Evolutionary conservation across 768 basidiomycete genomes (phyloP), one percentile per base, ranked within the genome.

Genomic region (Mycena polygramma): DNA sequence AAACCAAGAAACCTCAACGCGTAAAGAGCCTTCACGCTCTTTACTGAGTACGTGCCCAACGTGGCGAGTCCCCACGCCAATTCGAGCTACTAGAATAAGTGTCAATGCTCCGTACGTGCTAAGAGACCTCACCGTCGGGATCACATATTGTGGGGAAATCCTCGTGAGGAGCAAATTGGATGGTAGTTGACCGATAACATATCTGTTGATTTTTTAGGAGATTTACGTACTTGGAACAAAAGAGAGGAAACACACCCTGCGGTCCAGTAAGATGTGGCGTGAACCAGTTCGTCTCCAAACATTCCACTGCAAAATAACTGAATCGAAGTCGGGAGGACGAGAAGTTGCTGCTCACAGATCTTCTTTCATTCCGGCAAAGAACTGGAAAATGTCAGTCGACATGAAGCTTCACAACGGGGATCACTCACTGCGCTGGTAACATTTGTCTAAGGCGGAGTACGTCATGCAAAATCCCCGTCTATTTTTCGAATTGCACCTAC

Each of bases 291-390:
- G 54, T 73, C 62, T n/a, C 69, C 73, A 30, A 63, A 30, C 73
- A 73, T 73, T 26, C 57, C 57, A 6, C 72, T 73, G 37, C 7
- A 48, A 63, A 51, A 19, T 14, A 60, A 45, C 1, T 54, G 19
- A 69, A 20, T 24, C 3, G 41, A 20, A 48, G 9, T 19, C 15
- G 39, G 37, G 8, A 52, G 30, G 52, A 69, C 43, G 4, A 53
- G 26, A 36, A 8, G 17, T 0, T 2, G 26, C 30, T 1, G 13
- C 67, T 22, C 41, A 59, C 73, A 73, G 53, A 37, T 73, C 73
- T 45, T 73, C 73, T 48, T 73, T 70, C 73, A 73, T 73, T 10
- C 73, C 73, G 17, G 69, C 69, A 39, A 73, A 73, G 26, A 73
- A 73, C 66, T 70, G 43, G 15, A 36, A 46, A 19, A 8, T 26